Evolutionary conservation across 2,329 filamentous ascomycete species (phyloP), one percentile per base, ranked within the genome.

Genomic region (Huntiella moniliformis): DNA sequence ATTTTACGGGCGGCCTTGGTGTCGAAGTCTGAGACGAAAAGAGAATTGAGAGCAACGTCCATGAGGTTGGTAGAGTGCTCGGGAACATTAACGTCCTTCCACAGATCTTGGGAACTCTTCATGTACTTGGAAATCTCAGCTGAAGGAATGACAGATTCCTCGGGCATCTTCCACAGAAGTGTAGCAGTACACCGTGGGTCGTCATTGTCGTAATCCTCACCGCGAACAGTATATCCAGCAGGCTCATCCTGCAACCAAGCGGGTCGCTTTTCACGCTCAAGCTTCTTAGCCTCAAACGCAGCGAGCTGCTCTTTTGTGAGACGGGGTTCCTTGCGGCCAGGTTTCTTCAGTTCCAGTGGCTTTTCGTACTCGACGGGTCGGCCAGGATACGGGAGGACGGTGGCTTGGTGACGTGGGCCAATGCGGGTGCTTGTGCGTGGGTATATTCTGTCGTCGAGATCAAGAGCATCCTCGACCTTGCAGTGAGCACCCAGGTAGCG

Each of bases 381-480:
- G 4, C 88, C 91, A 46, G 80, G 80, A 91, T 91, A 98, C 4
- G 82, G 70, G 42, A 73, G 67, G 32, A 94, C 82, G 53, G 77
- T 79, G 3, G 91, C 88, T 64, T 98, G 91, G 60, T 96, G 86
- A 46, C 86, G 77, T 7, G 86, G 84, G 5, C 91, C 91, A 34
- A 96, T 68, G 34, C 91, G 80, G 46, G 91, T 96, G 58, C 87
- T 92, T 12, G 91, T 88, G 53, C 91, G 80, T 6, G 91, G 91
- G 57, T 96, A 96, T 53, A 98, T 96, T 52, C 91, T 79, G 60
- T 98, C 91, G 56, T 98, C 91, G 58, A 94, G 93, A 59, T 98
- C 91, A 28, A 98, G 67, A 0, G 85, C 91, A 63, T 98, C 91
- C 60, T 96, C 87, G 1, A 91, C 82, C 53, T 86, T 82, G 62